Evolutionary conservation across 75 land plant species (phyloP).

Genomic region (Sequoia sempervirens): DNA sequence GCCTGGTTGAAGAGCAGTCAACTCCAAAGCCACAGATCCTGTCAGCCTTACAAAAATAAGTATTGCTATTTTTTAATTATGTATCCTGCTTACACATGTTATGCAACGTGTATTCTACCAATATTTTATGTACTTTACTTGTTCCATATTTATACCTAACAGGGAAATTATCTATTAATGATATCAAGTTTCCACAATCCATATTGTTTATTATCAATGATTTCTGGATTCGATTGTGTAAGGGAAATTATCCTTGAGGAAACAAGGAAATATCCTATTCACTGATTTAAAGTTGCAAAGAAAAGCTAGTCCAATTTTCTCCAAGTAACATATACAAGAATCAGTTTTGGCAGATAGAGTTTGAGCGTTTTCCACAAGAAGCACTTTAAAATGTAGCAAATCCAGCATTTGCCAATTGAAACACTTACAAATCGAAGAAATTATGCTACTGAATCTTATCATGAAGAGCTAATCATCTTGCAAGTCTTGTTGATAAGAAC

Average conservation of each 20-base stretch:
- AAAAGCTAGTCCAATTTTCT: too few species aligned
- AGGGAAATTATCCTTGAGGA: background rate
- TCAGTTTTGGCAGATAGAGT: background rate
- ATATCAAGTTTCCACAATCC: too few species aligned
- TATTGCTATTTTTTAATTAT: background rate
- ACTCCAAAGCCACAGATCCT: conserved; percentile 48
- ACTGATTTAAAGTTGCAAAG: too few species aligned
- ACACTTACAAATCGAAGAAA: too few species aligned
- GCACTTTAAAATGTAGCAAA: too few species aligned
- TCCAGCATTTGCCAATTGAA: too few species aligned
- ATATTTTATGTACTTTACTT: background rate
- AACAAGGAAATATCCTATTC: background rate
- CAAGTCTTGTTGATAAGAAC: too few species aligned
- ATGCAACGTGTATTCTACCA: background rate
- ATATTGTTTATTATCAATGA: too few species aligned
- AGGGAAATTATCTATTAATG: background rate
- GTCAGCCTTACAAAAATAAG: conserved; percentile 11
- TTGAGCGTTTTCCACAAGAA: background rate
- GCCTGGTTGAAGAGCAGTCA: conserved; percentile 50
- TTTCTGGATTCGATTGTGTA: too few species aligned
- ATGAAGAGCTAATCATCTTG: too few species aligned
- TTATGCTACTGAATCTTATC: too few species aligned
- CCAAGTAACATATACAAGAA: background rate
- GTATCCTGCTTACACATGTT: background rate
- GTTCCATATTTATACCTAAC: background rate